These are phyloP conservation scores for Sarocladium kiliense DNA, from an alignment of 2,329 filamentous ascomycete genomes.

Conservation along the genomic window DNA sequence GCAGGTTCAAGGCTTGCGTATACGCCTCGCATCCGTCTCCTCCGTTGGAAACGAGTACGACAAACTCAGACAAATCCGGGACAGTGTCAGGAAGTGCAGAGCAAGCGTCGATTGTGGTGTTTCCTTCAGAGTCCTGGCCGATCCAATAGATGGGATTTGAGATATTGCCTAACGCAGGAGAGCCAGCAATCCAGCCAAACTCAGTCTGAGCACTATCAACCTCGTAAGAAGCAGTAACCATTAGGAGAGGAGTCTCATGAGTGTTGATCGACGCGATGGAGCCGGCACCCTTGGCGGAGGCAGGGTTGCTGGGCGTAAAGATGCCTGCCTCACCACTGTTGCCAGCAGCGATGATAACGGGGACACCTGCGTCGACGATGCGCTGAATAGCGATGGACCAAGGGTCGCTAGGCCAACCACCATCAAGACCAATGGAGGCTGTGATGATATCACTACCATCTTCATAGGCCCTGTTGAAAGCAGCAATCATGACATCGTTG, in stretches of 20 bases:
- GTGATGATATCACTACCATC: constrained; percentile 32
- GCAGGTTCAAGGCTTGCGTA: constrained; percentile 31
- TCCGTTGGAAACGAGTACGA: constrained; percentile 35
- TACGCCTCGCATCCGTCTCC: constrained; percentile 24
- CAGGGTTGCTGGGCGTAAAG: constrained; percentile 18
- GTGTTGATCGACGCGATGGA: constrained; percentile 21
- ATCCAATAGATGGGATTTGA: constrained; percentile 10
- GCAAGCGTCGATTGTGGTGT: constrained; percentile 9
- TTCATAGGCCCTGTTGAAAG: constrained; percentile 37
- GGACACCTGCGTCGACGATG: constrained; percentile 23
- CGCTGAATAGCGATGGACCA: constrained; percentile 20
- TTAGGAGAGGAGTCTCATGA: background rate
- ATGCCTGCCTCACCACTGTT: constrained; percentile 20
- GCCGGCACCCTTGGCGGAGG: constrained; percentile 19
- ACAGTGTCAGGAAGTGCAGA: constrained; percentile 23
- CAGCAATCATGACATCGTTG: constrained; percentile 35
- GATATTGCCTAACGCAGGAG: constrained; percentile 9
- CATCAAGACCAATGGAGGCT: constrained; percentile 20
- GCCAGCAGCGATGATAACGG: constrained; percentile 20
- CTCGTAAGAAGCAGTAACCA: too few species aligned
- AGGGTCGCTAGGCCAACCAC: constrained; percentile 22
- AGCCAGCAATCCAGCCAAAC: constrained; percentile 14
- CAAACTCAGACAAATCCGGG: constrained; percentile 31
- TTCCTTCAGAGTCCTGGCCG: background rate
- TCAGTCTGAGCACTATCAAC: too few species aligned